These are phyloP conservation scores for Blepharisma stoltei DNA, from an alignment of 73 alveolate genomes.

Conservation along the genomic window DNA sequence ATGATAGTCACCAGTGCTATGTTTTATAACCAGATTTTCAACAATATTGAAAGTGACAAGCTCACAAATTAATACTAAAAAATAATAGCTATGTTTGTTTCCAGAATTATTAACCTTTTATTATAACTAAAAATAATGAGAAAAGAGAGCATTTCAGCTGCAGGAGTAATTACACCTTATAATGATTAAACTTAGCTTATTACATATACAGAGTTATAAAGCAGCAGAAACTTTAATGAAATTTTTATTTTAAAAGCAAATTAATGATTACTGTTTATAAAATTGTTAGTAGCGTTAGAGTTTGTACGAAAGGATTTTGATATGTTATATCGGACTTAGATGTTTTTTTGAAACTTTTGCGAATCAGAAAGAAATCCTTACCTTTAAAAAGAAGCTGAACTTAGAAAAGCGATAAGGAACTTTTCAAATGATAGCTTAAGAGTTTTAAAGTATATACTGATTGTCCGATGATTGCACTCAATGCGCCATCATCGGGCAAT, in stretches of 20 bases:
- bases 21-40: constrained; percentile 1
- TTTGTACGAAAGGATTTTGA: constrained; percentile 86
- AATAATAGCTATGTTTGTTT: neutral
- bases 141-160: constrained; percentile 32
- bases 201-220: neutral
- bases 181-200: neutral
- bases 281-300: constrained; percentile 56
- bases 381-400: neutral
- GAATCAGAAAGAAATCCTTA: neutral
- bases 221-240: neutral
- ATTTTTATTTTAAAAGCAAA: constrained; percentile 15
- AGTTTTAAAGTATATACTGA: too few relatives aligned
- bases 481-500: too few relatives aligned
- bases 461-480: too few relatives aligned
- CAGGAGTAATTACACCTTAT: constrained; percentile 54
- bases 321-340: constrained; percentile 72
- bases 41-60: constrained; percentile 9
- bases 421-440: constrained; percentile 7
- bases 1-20: constrained; percentile 60
- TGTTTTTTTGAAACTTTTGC: constrained; percentile 22
- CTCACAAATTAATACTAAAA: neutral
- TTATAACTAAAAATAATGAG: neutral
- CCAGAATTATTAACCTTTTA: constrained; percentile 25
- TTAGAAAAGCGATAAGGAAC: neutral
- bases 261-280: constrained; percentile 19